Evolutionary conservation across 2,329 filamentous ascomycete genomes (phyloP).

Genomic region (Emmonsiellopsis sp.): DNA sequence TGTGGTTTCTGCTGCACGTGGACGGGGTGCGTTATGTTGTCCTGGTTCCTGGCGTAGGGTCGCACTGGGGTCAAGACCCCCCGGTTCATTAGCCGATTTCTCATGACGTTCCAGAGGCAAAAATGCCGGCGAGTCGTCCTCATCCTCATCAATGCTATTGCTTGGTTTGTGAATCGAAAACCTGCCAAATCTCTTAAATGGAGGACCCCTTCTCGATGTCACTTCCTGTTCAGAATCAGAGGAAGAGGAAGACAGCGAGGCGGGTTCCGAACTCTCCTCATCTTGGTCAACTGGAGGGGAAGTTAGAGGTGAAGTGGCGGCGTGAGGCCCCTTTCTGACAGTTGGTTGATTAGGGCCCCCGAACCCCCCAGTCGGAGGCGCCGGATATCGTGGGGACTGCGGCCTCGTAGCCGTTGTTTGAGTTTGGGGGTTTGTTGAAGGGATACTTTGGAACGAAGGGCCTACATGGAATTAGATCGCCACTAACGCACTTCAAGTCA

Average conservation of each 20-base stretch:
- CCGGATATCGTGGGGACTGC: constrained; percentile 17
- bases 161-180: constrained; percentile 21
- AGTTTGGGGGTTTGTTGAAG: constrained; percentile 19
- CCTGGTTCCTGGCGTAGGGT: constrained; percentile 31
- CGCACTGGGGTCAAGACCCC: constrained; percentile 27
- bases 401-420: constrained; percentile 11
- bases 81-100: constrained; percentile 12
- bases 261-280: constrained; percentile 20
- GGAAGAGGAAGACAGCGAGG: constrained; percentile 21
- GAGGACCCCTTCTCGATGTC: constrained; percentile 15
- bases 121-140: constrained; percentile 39
- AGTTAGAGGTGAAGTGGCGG: constrained; percentile 14
- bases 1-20: constrained; percentile 19
- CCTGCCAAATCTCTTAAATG: constrained; percentile 30
- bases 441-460: constrained; percentile 18
- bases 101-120: constrained; percentile 27
- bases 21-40: constrained; percentile 18
- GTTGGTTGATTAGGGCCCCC: constrained; percentile 16
- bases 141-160: constrained; percentile 25
- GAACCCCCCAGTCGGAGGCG: constrained; percentile 15
- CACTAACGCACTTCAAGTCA: not conserved
- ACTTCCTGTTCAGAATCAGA: constrained; percentile 23
- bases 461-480: constrained; percentile 12
- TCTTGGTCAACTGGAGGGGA: constrained; percentile 20
- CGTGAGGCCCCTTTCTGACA: constrained; percentile 17